Evolutionary conservation across 805 yeast genomes (phyloP).

Genomic region (Priceomyces haplophilus): DNA sequence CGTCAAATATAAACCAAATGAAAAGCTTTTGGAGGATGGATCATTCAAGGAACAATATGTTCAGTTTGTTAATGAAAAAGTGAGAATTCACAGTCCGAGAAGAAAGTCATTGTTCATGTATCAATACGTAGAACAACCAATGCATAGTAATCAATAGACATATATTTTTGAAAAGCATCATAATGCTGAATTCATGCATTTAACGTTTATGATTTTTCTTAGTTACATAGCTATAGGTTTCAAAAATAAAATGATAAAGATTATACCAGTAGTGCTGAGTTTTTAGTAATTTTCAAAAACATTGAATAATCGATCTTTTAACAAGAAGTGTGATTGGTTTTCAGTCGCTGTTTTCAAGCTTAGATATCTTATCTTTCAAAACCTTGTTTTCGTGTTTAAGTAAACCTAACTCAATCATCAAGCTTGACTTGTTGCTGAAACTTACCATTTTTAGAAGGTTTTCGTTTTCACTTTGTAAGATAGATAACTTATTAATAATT

Average conservation of each 20-base stretch:
- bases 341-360: slow-evolving; percentile 6
- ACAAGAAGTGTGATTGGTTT: no score
- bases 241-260: background rate
- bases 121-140: slow-evolving; percentile 14
- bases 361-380: slow-evolving; percentile 11
- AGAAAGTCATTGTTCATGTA: slow-evolving; percentile 16
- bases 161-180: background rate
- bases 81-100: slow-evolving; percentile 14
- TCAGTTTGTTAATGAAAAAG: slow-evolving; percentile 11
- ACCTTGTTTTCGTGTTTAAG: slow-evolving; percentile 33
- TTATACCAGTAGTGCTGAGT: no score
- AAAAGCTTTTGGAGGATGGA: background rate
- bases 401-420: slow-evolving; percentile 64
- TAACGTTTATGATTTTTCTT: slow-evolving; percentile 1
- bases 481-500: slow-evolving; percentile 57
- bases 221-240: background rate
- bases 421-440: slow-evolving; percentile 71
- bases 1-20: background rate
- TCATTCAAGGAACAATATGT: slow-evolving; percentile 6
- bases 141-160: background rate
- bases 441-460: slow-evolving; percentile 67
- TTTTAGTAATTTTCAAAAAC: no score
- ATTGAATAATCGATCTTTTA: no score
- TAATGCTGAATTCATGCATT: background rate
- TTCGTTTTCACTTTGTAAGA: slow-evolving; percentile 66